Conservation (phyloP, 2,329 filamentous ascomycete species). For the Sporothrix schenckii region DNA sequence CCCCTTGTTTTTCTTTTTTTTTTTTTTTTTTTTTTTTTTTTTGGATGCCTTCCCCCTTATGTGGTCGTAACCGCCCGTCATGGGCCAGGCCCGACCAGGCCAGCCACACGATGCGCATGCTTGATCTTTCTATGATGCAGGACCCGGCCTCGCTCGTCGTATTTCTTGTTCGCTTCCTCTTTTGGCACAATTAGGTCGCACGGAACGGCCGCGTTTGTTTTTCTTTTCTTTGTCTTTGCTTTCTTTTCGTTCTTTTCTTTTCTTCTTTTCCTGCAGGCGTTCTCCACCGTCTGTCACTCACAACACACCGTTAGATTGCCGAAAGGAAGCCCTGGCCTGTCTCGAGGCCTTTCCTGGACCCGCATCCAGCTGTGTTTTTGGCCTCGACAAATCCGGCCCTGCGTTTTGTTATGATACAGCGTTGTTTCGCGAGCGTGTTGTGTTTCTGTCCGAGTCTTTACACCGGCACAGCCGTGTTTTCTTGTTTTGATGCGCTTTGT, state of each 20-base stretch:
- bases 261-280: too few species aligned
- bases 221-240: not conserved
- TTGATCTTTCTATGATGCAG: not conserved
- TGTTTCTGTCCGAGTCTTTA: too few species aligned
- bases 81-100: constrained; percentile 7
- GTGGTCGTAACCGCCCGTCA: not conserved
- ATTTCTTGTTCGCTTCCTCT: not conserved
- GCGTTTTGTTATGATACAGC: not conserved
- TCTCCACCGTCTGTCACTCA: not conserved
- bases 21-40: not conserved
- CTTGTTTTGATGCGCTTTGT: not conserved
- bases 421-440: constrained; percentile 11
- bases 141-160: not conserved
- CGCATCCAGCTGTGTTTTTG: constrained; percentile 1
- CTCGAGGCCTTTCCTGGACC: constrained; percentile 5
- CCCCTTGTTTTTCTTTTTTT: not conserved
- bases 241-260: too few species aligned
- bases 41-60: not conserved
- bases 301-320: not conserved
- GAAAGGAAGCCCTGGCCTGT: not conserved
- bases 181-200: not conserved
- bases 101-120: not conserved
- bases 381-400: not conserved
- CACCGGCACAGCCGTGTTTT: not conserved
- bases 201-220: not conserved